A percentile compares a stretch with the other conserved stretches of the same genome.
Evolutionary conservation across 176 grass and related monocot genomes (phyloP).

Genomic region (Elaeis guineensis): DNA sequence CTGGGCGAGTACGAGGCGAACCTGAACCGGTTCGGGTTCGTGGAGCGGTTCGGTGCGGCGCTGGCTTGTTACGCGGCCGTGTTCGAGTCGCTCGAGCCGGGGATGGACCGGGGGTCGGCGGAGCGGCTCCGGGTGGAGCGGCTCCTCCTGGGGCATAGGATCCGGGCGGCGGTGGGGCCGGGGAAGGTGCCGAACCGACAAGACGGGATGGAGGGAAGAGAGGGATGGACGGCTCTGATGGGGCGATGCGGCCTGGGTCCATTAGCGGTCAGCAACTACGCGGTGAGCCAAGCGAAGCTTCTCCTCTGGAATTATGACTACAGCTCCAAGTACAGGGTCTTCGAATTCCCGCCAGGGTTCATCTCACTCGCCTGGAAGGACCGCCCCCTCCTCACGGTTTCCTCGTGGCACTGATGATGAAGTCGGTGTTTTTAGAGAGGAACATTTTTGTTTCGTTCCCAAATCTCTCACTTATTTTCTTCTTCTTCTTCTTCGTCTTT

Average conservation of each 20-base stretch:
- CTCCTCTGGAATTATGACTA: conserved; percentile 90
- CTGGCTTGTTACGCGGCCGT: conserved; percentile 64
- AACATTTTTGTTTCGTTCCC: neutral
- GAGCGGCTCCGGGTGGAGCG: conserved; percentile 62
- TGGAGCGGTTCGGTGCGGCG: conserved; percentile 55
- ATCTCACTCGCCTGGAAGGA: conserved; percentile 73
- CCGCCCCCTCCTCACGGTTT: conserved; percentile 70
- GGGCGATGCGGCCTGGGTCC: conserved; percentile 61
- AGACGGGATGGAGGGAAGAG: conserved; percentile 54
- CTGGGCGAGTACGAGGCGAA: conserved; percentile 78
- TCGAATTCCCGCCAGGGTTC: conserved; percentile 42
- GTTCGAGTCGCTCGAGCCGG: conserved; percentile 78
- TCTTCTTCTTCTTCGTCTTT: too few species aligned
- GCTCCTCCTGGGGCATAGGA: conserved; percentile 66
- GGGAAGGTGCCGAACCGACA: conserved; percentile 41
- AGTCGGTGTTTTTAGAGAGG: neutral
- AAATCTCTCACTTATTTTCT: too few species aligned
- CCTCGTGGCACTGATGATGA: conserved; percentile 56
- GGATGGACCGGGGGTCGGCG: conserved; percentile 52
- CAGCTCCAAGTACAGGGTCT: conserved; percentile 72
- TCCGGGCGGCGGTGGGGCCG: conserved; percentile 40
- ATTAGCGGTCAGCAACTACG: conserved; percentile 75
- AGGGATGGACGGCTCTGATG: conserved; percentile 66
- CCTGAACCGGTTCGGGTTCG: conserved; percentile 52
- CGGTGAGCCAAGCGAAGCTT: conserved; percentile 83